Base-by-base conservation (phyloP, 495 filamentous ascomycete genomes). In the Evernia prunastri region DNA sequence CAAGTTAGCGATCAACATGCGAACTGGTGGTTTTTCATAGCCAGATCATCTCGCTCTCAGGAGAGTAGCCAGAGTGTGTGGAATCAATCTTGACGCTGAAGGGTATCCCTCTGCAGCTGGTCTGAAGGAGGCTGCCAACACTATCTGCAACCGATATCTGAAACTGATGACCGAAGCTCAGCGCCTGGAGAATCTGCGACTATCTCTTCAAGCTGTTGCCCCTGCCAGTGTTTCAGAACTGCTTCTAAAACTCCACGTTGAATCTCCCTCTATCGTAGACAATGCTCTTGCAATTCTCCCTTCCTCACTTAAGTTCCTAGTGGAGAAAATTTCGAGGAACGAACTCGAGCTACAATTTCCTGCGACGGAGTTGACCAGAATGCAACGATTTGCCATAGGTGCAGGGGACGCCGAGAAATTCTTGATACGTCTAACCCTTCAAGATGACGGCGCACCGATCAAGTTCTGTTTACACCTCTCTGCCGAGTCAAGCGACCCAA, bases 331-430 rank as follows among this genome's bases (percentile, higher is more conserved):
- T 27, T n/a, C 23, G 33, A 36, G 40, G 3, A 45, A 64, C 17
- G 54, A 64, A 31, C 23, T 64, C 9, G 62, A 64, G 27, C 27
- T 64, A 20, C 53, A 27, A 35, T 59, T 64, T 23, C 54, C 62
- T 7, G 29, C 49, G 10, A 25, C 51, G n/a, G 49, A 51, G 15
- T 23, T 64, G 36, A 59, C 15, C 20, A 59, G 9, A 33, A 18
- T 64, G 35, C 62, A 64, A n/a, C n/a, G 37, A 23, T 43, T 17
- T 17, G 62, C 42, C 13, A 59, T 58, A 58, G 62, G 18, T 47
- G 39, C 29, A 43, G 54, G 27, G 7, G 62, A 64, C 42, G 57
- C 39, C 42, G 31, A 43, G 17, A 59, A 2, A 7, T 59, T 64
- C 8, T 35, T 59, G 15, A 23, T 64, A n/a, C 62, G 62, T 31